Evolutionary conservation across 192 early-diverging fungal genomes (phyloP), one percentile per base, ranked within the genome.

Genomic region (Tieghemiomyces parasiticus): DNA sequence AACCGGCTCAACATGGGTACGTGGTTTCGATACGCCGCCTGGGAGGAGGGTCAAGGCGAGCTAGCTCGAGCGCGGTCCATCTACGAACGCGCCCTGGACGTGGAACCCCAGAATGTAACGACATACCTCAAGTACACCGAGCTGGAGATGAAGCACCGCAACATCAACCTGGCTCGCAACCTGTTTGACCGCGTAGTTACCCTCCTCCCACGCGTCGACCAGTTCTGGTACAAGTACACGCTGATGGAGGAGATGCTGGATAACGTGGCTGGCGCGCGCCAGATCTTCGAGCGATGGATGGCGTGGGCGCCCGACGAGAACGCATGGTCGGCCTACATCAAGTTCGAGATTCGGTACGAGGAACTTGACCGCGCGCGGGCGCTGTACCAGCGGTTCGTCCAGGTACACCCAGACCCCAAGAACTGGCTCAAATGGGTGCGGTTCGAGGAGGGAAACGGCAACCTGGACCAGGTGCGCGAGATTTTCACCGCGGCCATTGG

Each of bases 271-370:
- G 89, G 90, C 4, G 86, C 87, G 0, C 79, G 96, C 12, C 86
- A 89, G 35, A 87, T 99, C 28, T 99, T 99, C 81, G 90, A 95
- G 58, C 80, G 96, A 42, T 99, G 96, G 96, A 97, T 99, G 95
- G 80, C 87, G 58, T 97, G 96, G 94, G 92, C 97, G 62, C 93
- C 95, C 20, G 73, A 81, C 32, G 88, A 90, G 60, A 85, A 83
- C 22, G 92, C 91, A 1, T 99, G 96, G 96, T 71, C 73, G 63
- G 91, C 93, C 2, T 99, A 91, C 62, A 84, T 97, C 48, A 91
- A 94, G 70, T 84, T 97, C 67, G 96, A 99, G 65, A 79, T 77
- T 54, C 74, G 92, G 48, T 93, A 99, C 65, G 68, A 77, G 35
- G 93, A 99, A 67, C 64, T 76, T 48, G 92, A 87, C 31, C 74